phyloP scores from a whole-genome alignment of 306 rosid genomes.

The Quercus agrifolia region DNA sequence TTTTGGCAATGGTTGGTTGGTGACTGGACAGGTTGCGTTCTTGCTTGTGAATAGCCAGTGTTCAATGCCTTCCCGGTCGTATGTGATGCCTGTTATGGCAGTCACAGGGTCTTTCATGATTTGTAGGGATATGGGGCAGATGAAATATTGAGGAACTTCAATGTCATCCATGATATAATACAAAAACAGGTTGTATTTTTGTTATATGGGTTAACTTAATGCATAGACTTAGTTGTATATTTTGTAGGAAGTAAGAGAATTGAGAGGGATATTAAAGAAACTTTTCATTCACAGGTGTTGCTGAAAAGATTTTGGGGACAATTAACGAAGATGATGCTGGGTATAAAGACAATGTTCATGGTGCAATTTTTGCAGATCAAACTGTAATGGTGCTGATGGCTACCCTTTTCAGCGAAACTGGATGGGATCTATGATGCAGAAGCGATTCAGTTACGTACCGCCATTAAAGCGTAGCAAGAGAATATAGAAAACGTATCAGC shows the following conservation, averaged over 20 bases:
- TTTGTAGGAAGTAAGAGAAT: neutral
- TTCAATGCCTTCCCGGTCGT: slow-evolving; percentile 70
- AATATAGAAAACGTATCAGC: too few relatives aligned
- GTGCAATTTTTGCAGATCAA: too few relatives aligned
- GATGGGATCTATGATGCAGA: too few relatives aligned
- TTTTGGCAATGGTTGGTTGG: slow-evolving; percentile 44
- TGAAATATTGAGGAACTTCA: slow-evolving; percentile 64
- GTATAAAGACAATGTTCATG: too few relatives aligned
- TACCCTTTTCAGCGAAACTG: too few relatives aligned
- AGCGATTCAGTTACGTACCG: too few relatives aligned
- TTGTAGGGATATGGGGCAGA: slow-evolving; percentile 71
- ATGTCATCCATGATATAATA: slow-evolving; percentile 51
- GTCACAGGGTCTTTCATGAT: slow-evolving; percentile 84
- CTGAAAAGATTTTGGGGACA: too few relatives aligned
- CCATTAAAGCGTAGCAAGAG: too few relatives aligned
- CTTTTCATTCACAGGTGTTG: too few relatives aligned
- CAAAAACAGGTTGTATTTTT: neutral
- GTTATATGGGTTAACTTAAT: neutral
- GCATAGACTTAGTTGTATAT: too few relatives aligned
- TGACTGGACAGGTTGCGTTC: slow-evolving; percentile 56
- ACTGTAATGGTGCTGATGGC: too few relatives aligned
- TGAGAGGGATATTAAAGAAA: neutral
- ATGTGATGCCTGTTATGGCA: slow-evolving; percentile 68
- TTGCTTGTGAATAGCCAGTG: slow-evolving; percentile 51
- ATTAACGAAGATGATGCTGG: too few relatives aligned